A percentile compares a stretch with the other conserved stretches of the same genome.
Evolutionary conservation across 495 filamentous ascomycete species (phyloP).

Genomic region (Chaetomium tenue): DNA sequence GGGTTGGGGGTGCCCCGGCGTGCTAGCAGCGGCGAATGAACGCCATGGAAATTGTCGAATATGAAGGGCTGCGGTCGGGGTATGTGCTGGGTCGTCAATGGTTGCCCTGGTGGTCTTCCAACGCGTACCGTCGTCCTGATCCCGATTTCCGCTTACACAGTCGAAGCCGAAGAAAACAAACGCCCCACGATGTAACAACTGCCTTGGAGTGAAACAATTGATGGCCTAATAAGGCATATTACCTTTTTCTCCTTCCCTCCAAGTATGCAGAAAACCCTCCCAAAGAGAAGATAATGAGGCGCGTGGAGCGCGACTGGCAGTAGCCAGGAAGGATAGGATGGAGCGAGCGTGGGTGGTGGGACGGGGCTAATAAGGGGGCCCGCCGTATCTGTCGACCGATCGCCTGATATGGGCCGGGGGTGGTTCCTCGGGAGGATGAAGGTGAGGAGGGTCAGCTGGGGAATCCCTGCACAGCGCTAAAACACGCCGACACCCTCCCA

Average conservation of each 20-base stretch:
- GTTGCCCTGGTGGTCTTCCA: not conserved
- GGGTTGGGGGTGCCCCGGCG: constrained; percentile 26
- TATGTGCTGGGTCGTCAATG: constrained; percentile 3
- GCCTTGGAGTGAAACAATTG: constrained; percentile 1
- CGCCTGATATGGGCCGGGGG: not conserved
- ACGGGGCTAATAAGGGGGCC: constrained; percentile 20
- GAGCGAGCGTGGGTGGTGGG: constrained; percentile 1
- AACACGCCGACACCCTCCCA: constrained; percentile 4
- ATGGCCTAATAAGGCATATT: not conserved
- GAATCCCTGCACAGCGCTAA: constrained; percentile 22
- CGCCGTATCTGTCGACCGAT: constrained; percentile 5
- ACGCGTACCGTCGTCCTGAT: not conserved
- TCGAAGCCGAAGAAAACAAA: not conserved
- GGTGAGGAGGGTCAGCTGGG: constrained; percentile 21
- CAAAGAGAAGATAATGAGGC: not conserved
- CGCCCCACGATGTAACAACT: not conserved
- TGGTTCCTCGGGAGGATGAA: not conserved
- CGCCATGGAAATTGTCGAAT: constrained; percentile 34
- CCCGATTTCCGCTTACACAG: not conserved
- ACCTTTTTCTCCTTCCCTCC: constrained; percentile 11
- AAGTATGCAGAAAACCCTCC: constrained; percentile 1
- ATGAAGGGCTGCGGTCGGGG: not conserved
- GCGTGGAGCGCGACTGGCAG: constrained; percentile 8
- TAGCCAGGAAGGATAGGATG: constrained; percentile 3
- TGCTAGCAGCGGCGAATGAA: constrained; percentile 24